Percentiles rank a stretch among this genome's conserved stretches.
Evolutionary conservation across 371 early-diverging fungal species (phyloP).

Genomic region (Synchytrium microbalum): DNA sequence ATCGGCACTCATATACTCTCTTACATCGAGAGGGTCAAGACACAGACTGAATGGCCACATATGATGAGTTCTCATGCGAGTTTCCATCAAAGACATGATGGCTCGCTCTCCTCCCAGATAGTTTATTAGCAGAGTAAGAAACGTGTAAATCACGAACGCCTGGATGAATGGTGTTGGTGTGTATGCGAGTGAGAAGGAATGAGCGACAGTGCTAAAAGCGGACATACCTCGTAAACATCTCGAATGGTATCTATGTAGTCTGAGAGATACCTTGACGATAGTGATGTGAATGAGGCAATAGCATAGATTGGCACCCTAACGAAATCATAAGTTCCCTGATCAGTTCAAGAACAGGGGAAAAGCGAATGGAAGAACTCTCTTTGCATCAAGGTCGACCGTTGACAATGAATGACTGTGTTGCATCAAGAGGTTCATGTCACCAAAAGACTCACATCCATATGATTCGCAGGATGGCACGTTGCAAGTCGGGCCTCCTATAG

Average conservation of each 20-base stretch:
- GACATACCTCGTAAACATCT: conserved; percentile 79
- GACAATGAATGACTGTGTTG: background rate
- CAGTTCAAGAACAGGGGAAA: too few species aligned
- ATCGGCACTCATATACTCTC: conserved; percentile 2
- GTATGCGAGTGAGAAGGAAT: background rate
- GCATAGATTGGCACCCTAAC: conserved; percentile 87
- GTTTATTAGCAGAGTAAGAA: conserved; percentile 80
- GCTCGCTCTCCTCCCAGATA: conserved; percentile 90
- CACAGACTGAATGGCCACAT: conserved; percentile 75
- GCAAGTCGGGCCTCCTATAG: conserved; percentile 83
- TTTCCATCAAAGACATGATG: conserved; percentile 64
- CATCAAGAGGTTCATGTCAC: conserved; percentile 6
- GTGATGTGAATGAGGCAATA: conserved; percentile 70
- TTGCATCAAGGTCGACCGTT: background rate
- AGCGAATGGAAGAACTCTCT: too few species aligned
- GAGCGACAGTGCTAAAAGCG: background rate
- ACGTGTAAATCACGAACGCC: conserved; percentile 94
- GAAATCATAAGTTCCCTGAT: background rate
- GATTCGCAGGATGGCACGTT: conserved; percentile 78
- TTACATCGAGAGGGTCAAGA: conserved; percentile 67
- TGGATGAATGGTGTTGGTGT: too few species aligned
- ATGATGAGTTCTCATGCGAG: conserved; percentile 67
- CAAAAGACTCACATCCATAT: conserved; percentile 64
- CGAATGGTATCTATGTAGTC: conserved; percentile 87
- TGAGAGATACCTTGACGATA: conserved; percentile 64